Conservation (phyloP, 2,329 filamentous ascomycete genomes). For the Sporothrix luriei region DNA sequence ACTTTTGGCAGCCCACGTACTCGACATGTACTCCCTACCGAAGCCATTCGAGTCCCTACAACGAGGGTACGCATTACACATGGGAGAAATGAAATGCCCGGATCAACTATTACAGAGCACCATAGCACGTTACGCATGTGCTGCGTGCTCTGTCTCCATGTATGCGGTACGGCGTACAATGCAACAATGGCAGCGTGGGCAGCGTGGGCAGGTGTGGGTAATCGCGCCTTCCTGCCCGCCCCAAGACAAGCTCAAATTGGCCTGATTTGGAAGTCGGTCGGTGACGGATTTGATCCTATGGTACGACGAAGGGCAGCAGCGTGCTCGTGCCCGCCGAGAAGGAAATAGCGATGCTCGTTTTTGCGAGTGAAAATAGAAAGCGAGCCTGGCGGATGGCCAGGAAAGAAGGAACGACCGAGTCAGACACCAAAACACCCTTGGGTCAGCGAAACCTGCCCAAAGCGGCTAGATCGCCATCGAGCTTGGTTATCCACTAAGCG, state of each 20-base stretch:
- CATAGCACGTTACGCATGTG: background rate
- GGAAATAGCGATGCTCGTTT: background rate
- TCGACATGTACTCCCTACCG: background rate
- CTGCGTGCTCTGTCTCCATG: background rate
- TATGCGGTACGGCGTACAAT: too few species aligned
- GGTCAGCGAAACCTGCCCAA: conserved; percentile 6
- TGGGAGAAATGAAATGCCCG: conserved; percentile 7
- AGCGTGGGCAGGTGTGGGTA: background rate
- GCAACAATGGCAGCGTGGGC: background rate
- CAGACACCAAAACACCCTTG: background rate
- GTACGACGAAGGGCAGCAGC: conserved; percentile 31
- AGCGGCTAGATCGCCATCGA: conserved; percentile 14
- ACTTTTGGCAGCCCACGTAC: background rate
- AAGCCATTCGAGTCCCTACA: background rate
- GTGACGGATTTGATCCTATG: conserved; percentile 34
- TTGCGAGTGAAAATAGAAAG: too few species aligned
- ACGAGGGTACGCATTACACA: background rate
- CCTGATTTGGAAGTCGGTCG: conserved; percentile 22
- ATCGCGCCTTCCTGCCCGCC: background rate
- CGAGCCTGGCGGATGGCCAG: background rate
- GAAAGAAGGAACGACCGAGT: background rate
- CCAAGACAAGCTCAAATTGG: background rate
- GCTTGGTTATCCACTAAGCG: conserved; percentile 13
- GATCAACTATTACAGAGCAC: background rate
- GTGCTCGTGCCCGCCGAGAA: conserved; percentile 11